Percentiles rank a stretch among this genome's conserved stretches.
phyloP scores from a whole-genome alignment of 179 eudicot species.

The Dionaea muscipula region DNA sequence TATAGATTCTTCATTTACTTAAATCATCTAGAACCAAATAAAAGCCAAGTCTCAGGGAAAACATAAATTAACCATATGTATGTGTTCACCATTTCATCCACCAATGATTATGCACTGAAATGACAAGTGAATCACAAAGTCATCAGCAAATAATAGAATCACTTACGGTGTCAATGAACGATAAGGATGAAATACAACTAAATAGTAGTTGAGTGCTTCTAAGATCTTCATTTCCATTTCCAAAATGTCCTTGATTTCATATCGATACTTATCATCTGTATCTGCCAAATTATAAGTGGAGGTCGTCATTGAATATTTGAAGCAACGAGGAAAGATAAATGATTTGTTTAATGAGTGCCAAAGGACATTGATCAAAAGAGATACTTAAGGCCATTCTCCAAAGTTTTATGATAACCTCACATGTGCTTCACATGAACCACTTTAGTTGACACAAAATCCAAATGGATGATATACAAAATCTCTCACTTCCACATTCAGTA shows the following conservation, averaged over 20 bases:
- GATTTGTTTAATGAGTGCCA: not conserved
- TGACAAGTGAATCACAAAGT: not conserved
- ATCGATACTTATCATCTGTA: slow-evolving; percentile 62
- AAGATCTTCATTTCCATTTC: slow-evolving; percentile 98
- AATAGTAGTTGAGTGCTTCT: slow-evolving; percentile 83
- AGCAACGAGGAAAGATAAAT: slow-evolving; percentile 1
- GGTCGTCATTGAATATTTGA: slow-evolving; percentile 9
- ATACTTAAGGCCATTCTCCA: not conserved
- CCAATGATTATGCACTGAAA: not conserved
- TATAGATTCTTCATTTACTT: too few relatives aligned
- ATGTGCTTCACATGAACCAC: not conserved
- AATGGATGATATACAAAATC: too few relatives aligned
- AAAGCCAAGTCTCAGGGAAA: too few relatives aligned
- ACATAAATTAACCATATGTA: too few relatives aligned
- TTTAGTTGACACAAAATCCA: not conserved
- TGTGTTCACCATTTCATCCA: too few relatives aligned
- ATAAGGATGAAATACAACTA: slow-evolving; percentile 91
- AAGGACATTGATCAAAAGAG: too few relatives aligned
- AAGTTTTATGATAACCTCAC: not conserved
- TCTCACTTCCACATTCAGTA: too few relatives aligned
- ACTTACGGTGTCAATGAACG: slow-evolving; percentile 80
- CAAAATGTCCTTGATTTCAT: slow-evolving; percentile 87
- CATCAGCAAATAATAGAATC: not conserved
- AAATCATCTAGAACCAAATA: too few relatives aligned
- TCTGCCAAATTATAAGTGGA: slow-evolving; percentile 33